Conservation (phyloP, 768 basidiomycete species). For the Floccularia luteovirens region DNA sequence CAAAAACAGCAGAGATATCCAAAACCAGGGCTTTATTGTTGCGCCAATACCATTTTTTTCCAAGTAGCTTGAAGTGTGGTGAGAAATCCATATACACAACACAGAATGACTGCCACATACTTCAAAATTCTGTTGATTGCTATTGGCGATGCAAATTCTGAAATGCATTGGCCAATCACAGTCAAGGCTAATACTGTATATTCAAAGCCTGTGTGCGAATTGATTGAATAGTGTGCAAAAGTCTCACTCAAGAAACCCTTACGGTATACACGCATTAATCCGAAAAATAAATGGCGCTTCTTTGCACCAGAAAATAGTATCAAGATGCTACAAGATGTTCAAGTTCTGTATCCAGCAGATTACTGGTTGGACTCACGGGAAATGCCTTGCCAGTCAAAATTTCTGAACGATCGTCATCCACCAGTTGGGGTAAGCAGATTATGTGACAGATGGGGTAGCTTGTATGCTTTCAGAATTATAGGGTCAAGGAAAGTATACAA, state of each 20-base stretch:
- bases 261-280: constrained; percentile 32
- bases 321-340: constrained; percentile 20
- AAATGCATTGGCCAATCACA: constrained; percentile 16
- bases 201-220: constrained; percentile 14
- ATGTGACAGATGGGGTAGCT: constrained; percentile 31
- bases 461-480: constrained; percentile 33
- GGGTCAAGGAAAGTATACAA: constrained; percentile 48
- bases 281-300: constrained; percentile 36
- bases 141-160: constrained; percentile 26
- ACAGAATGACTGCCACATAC: too few species aligned
- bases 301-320: constrained; percentile 30
- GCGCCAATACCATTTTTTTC: constrained; percentile 44
- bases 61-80: too few species aligned
- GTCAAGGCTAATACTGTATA: constrained; percentile 19
- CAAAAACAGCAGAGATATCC: constrained; percentile 46
- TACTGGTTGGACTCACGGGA: constrained; percentile 15
- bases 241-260: constrained; percentile 2
- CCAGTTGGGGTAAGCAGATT: constrained; percentile 56
- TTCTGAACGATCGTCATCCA: constrained; percentile 40
- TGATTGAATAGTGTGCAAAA: background rate
- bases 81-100: too few species aligned
- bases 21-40: constrained; percentile 58
- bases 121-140: constrained; percentile 33
- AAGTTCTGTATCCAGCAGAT: constrained; percentile 15
- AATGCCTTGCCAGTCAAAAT: constrained; percentile 16